These are phyloP conservation scores for Bipolaris victoriae DNA, from an alignment of 2,329 filamentous ascomycete species.

Conservation along the genomic window DNA sequence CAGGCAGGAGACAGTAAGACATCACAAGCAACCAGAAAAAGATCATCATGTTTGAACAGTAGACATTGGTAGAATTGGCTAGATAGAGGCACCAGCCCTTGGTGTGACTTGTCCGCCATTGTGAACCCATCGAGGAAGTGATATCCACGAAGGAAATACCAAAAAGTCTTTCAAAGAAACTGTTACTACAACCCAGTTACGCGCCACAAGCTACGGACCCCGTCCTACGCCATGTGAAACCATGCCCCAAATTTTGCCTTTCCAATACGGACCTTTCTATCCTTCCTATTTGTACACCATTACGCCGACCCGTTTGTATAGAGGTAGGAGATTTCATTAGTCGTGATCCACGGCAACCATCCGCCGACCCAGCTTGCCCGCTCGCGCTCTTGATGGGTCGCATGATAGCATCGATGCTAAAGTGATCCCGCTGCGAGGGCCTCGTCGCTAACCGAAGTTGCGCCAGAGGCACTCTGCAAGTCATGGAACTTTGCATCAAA, in stretches of 20 bases:
- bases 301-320: conserved; percentile 38
- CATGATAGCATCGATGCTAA: conserved; percentile 38
- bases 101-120: conserved; percentile 40
- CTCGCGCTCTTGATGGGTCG: conserved; percentile 30
- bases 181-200: conserved; percentile 29
- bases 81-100: conserved; percentile 45
- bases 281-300: conserved; percentile 34
- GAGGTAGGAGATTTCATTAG: conserved; percentile 35
- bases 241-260: conserved; percentile 18
- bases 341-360: conserved; percentile 35
- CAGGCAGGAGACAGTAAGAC: neutral
- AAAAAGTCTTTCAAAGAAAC: conserved; percentile 17
- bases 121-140: conserved; percentile 16
- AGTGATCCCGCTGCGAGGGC: conserved; percentile 51
- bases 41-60: conserved; percentile 18
- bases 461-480: conserved; percentile 56
- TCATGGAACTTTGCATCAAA: conserved; percentile 52
- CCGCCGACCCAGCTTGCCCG: conserved; percentile 29
- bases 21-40: conserved; percentile 11
- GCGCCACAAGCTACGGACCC: conserved; percentile 30
- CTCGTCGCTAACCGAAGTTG: conserved; percentile 57
- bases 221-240: conserved; percentile 29
- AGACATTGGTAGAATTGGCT: conserved; percentile 35
- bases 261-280: conserved; percentile 23
- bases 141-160: conserved; percentile 28